Conservation (phyloP, 768 basidiomycete species). For the Macrolepiota albuminosa region DNA sequence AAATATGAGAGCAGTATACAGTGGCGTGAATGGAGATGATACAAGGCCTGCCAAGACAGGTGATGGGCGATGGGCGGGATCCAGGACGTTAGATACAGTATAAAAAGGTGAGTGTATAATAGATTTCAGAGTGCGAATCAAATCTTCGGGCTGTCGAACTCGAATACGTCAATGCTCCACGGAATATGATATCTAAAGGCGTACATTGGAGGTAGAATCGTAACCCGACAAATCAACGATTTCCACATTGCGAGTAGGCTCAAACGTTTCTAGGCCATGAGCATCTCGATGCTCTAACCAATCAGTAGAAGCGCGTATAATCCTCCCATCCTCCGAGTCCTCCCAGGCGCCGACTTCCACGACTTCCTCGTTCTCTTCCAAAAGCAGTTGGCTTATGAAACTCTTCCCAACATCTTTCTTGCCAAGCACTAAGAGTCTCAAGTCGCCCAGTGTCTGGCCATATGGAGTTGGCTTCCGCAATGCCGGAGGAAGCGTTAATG, state of each 20-base stretch:
- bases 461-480: constrained; percentile 61
- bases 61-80: constrained; percentile 49
- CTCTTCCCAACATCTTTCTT: constrained; percentile 38
- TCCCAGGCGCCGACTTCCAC: constrained; percentile 63
- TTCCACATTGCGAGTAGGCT: constrained; percentile 62
- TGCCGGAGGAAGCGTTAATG: constrained; percentile 55
- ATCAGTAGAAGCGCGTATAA: constrained; percentile 60
- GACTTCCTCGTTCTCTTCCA: constrained; percentile 65
- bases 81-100: constrained; percentile 46
- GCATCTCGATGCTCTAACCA: constrained; percentile 66
- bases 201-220: constrained; percentile 40
- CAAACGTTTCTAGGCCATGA: constrained; percentile 62
- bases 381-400: constrained; percentile 42
- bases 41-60: constrained; percentile 46
- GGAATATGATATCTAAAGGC: constrained; percentile 1
- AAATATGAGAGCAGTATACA: constrained; percentile 59
- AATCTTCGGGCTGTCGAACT: constrained; percentile 26
- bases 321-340: constrained; percentile 35
- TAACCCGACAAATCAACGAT: constrained; percentile 47
- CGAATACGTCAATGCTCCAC: constrained; percentile 7
- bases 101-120: constrained; percentile 55
- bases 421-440: constrained; percentile 53
- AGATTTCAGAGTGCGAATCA: constrained; percentile 28
- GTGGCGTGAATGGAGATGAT: constrained; percentile 51
- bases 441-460: constrained; percentile 62